Conservation (phyloP, 2,329 filamentous ascomycete species). For the Juglanconis oblonga region DNA sequence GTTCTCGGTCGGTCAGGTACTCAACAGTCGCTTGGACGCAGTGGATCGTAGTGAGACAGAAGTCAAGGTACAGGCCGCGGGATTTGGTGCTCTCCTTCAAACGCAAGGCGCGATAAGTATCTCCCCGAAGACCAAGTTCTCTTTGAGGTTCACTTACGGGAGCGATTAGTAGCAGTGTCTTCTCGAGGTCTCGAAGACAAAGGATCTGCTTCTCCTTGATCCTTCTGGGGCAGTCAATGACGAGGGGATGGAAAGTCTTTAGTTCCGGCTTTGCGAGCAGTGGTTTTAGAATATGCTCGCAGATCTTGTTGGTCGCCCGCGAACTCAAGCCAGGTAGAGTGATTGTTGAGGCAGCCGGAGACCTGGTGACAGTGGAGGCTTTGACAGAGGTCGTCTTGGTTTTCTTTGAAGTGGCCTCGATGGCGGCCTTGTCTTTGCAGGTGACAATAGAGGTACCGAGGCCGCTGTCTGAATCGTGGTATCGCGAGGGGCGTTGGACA, state of each 20-base stretch:
- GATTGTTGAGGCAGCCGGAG: conserved; percentile 47
- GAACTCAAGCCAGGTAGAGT: conserved; percentile 61
- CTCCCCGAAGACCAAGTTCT: conserved; percentile 56
- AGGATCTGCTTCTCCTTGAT: conserved; percentile 83
- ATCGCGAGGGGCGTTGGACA: conserved; percentile 53
- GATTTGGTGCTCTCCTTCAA: conserved; percentile 75
- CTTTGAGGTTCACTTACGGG: conserved; percentile 73
- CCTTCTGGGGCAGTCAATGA: conserved; percentile 73
- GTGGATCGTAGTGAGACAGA: conserved; percentile 86
- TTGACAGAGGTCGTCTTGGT: conserved; percentile 29
- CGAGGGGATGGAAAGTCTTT: conserved; percentile 76
- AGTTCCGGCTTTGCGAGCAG: conserved; percentile 70
- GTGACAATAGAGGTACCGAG: conserved; percentile 78
- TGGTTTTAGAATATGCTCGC: conserved; percentile 74
- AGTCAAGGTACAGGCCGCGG: conserved; percentile 72
- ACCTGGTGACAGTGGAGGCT: conserved; percentile 60
- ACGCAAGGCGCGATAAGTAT: conserved; percentile 68
- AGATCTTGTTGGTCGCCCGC: conserved; percentile 73
- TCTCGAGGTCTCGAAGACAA: conserved; percentile 90
- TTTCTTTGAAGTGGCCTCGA: conserved; percentile 41
- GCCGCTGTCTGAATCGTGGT: conserved; percentile 82
- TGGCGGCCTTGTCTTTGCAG: conserved; percentile 48
- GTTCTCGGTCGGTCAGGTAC: conserved; percentile 80
- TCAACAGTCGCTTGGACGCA: conserved; percentile 88
- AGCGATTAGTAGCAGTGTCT: conserved; percentile 85